Base-by-base conservation (phyloP, 176 grass and related monocot species). In the Oryza meridionalis region DNA sequence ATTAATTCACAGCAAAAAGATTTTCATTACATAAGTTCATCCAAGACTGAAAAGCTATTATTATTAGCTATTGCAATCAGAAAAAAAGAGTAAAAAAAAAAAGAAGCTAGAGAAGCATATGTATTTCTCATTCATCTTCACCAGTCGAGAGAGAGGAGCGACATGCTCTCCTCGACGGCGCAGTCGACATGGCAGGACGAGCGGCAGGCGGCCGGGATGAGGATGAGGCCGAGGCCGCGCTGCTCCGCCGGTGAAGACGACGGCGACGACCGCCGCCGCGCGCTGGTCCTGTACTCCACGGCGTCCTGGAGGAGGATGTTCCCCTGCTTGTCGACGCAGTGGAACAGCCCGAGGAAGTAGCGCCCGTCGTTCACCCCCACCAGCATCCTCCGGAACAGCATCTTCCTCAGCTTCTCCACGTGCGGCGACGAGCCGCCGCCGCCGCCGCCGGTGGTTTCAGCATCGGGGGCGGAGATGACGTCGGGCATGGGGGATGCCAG, bases 231-330 rank as follows among this genome's bases (percentile, higher is more conserved):
- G 5, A 98, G 89, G 44, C 91, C 81, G 12, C 96, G 77, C 71
- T 98, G 91, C 26, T 98, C 96, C 51, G 82, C 84, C 0, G 83
- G 89, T 12, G 83, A 55, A 32, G 83, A 70, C 3, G 67, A 73
- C 0, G 87, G 29, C 29, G 29, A 31, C 90, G 2, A 67, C 17
- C 77, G 35, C 35, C 35, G 35, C 35, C 35, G 35, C 35, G 35
- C 35, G 35, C 35, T 67, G n/a, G 65, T 89, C 7, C 91, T 85
- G 79, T 98, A 94, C 84, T 96, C 96, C 74, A 98, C 91, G 0
- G 93, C 91, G 15, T 98, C 93, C 82, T 96, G 96, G 6, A 98
- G 89, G 85, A 98, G 94, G 40, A 98, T 98, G 68, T 98, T 95
- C 22, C 96, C 96, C 79, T 94, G 89, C 77, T 98, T 98, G 74